Base-by-base conservation (phyloP, 768 basidiomycete species). In the Podaxis sp. region DNA sequence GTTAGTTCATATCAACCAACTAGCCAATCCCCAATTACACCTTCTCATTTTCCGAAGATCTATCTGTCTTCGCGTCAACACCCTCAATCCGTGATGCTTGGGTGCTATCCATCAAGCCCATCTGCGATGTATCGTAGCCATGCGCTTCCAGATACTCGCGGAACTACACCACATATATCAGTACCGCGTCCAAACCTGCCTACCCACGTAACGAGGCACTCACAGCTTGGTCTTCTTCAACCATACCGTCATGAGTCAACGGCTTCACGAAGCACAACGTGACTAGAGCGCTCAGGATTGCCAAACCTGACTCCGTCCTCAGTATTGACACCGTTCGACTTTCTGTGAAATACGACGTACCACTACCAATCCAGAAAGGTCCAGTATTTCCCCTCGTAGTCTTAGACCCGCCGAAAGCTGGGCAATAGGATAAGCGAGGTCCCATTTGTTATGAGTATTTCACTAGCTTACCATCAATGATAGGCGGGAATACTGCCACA, bases 321-420 rank as follows among this genome's bases (percentile, higher is more conserved):
- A 15, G 64, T n/a, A 66, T 56, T 63, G 55, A 56, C 5, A 44
- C 6, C 50, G 28, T 57, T 1, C 7, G 13, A 52, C 28, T 7
- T 54, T 17, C 58, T 36, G 24, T 17, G 20, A 38, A 40, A 15
- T n/a, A 17, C 15, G 11, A 69, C 77, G 22, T 66, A 80, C 87
- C 89, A 66, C 90, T 91, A n/a, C 82, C 93, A 65, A 94, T 73
- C 90, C 89, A 93, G 83, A 94, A 94, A 13, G 92, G 92, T 20
- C 93, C 92, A 0, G 93, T 94, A 70, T 90, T 88, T 55, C 88
- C 90, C 64, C 77, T 81, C 40, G 75, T 71, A 26, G 83, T 75
- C 12, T 56, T 66, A 1, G 80, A 8, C 4, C 87, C 88, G 64
- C 87, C 87, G 64, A 92, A 92, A 22, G 82, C 89, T 86, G 64